Evolutionary conservation across 371 early-diverging fungal genomes (phyloP).

Genomic region (Haplosporangium sp.): DNA sequence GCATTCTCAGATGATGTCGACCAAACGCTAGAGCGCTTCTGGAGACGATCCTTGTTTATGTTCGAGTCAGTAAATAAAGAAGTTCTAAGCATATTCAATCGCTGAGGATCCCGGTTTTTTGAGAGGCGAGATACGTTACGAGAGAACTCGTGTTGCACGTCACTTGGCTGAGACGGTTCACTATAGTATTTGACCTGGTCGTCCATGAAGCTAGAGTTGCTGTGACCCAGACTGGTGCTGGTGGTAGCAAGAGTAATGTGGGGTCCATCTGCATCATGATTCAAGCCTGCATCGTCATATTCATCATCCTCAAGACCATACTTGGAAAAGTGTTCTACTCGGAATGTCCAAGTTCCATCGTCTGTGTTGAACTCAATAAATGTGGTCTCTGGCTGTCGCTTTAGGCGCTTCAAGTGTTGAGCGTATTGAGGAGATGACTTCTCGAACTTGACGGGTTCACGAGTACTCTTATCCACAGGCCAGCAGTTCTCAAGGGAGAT

Average conservation of each 20-base stretch:
- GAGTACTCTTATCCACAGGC: conserved; percentile 82
- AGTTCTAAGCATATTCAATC: conserved; percentile 36
- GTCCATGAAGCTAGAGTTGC: background rate
- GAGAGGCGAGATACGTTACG: conserved; percentile 10
- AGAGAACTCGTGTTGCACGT: background rate
- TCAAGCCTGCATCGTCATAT: conserved; percentile 42
- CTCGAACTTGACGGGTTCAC: conserved; percentile 73
- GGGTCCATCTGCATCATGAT: background rate
- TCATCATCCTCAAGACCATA: conserved; percentile 73
- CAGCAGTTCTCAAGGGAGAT: conserved; percentile 85
- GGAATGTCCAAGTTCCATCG: conserved; percentile 91
- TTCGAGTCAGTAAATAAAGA: conserved; percentile 30
- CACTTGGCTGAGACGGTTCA: background rate
- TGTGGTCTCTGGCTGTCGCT: conserved; percentile 73
- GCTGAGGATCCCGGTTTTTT: conserved; percentile 40
- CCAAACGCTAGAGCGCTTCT: conserved; percentile 47
- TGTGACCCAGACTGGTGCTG: background rate
- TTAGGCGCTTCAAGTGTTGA: conserved; percentile 77
- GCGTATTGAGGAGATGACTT: conserved; percentile 76
- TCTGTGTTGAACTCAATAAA: conserved; percentile 80
- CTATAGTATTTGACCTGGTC: conserved; percentile 6
- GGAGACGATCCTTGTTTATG: conserved; percentile 15
- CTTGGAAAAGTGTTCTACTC: conserved; percentile 87
- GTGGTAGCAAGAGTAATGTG: conserved; percentile 4
- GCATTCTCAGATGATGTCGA: conserved; percentile 34